Conservation (phyloP, 306 rosid genomes). For the Malus asiatica region DNA sequence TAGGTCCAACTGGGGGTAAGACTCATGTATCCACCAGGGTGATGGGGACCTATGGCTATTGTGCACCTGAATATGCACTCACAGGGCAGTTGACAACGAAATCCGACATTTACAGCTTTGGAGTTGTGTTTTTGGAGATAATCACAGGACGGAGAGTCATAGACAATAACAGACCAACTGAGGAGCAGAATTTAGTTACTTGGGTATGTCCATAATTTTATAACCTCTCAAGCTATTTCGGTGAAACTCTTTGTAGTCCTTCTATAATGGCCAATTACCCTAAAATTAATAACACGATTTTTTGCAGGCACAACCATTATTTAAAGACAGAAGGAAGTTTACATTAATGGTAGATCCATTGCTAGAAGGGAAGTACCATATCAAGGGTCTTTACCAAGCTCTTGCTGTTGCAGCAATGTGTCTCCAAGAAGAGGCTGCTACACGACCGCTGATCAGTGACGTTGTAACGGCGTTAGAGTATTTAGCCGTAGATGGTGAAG, state of each 20-base stretch:
- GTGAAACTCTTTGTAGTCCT: neutral
- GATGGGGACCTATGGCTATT: slow-evolving; percentile 96
- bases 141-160: slow-evolving; percentile 83
- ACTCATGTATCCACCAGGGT: slow-evolving; percentile 89
- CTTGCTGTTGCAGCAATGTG: slow-evolving; percentile 95
- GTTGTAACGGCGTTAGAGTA: slow-evolving; percentile 72
- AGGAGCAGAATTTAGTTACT: slow-evolving; percentile 59
- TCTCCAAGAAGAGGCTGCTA: slow-evolving; percentile 64
- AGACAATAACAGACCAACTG: slow-evolving; percentile 55
- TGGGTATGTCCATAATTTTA: slow-evolving; percentile 53
- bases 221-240: neutral
- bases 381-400: slow-evolving; percentile 74
- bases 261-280: neutral
- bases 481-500: slow-evolving; percentile 27
- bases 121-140: slow-evolving; percentile 80
- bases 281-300: neutral
- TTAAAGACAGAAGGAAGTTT: slow-evolving; percentile 64
- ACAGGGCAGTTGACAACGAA: slow-evolving; percentile 72
- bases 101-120: slow-evolving; percentile 86
- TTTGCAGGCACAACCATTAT: slow-evolving; percentile 74
- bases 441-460: slow-evolving; percentile 72
- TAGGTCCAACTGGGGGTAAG: slow-evolving; percentile 89
- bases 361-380: slow-evolving; percentile 56
- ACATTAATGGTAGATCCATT: slow-evolving; percentile 56
- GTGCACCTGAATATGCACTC: slow-evolving; percentile 90